Evolutionary conservation across 2,329 filamentous ascomycete genomes (phyloP), one percentile per base, ranked within the genome.

Genomic region (Exophiala sp.): DNA sequence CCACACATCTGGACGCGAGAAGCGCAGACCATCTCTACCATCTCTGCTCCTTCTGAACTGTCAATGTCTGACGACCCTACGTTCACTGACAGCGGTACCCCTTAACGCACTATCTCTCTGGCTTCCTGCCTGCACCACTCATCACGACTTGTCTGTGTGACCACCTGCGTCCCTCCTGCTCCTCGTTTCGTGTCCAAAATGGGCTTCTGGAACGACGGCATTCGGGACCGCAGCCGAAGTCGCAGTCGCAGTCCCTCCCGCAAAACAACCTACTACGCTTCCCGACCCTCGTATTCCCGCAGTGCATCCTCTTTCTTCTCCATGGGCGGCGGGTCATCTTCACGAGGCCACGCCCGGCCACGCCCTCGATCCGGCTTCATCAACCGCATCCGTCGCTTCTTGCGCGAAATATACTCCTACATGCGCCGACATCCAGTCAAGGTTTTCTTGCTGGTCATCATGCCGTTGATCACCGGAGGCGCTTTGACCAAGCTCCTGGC

Each of bases 381-480:
- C 56, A 73, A 81, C 48, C 84, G 88, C 62, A 79, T 96, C 53
- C 85, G 84, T 64, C 82, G 85, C 37, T 79, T 95, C 55, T 72
- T 95, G 50, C 85, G 85, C 63, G 83, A 95, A 65, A 81, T 96
- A 7, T 75, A 85, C 66, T 80, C 83, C 66, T 95, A 91, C 70
- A 85, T 87, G 62, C 85, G 87, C 65, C 78, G 81, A 30, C 85
- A 96, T 70, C 91, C 90, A 0, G 71, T 88, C 64, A 94, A 94
- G 71, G 86, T 95, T 41, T 86, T 96, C 73, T 76, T 87, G 74
- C 79, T 89, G 55, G 84, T 95, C 56, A 78, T 96, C 62, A 81
- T 96, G 78, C 91, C 91, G 8, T 76, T 97, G 50, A 73, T 96
- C 62, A 89, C 85, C 1, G 88, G 88, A 44, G 91, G 91, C 24